A percentile compares a stretch with the other conserved stretches of the same genome.
Evolutionary conservation across 2,329 filamentous ascomycete genomes (phyloP).

Genomic region (Sporothrix mexicana): DNA sequence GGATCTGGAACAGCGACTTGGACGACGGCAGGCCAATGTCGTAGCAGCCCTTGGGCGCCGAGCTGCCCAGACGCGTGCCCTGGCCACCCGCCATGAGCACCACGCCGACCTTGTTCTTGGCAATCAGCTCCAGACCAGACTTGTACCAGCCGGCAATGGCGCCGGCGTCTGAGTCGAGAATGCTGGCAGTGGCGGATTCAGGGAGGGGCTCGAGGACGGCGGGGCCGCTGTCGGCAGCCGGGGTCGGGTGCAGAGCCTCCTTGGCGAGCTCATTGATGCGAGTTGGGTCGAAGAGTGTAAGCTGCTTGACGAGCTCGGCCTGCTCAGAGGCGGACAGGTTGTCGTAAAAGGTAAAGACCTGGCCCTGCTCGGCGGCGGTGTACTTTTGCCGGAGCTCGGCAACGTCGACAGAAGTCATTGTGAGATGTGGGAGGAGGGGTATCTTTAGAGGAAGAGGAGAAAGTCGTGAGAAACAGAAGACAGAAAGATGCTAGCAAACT

Average conservation of each 20-base stretch:
- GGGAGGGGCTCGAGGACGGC: conserved; percentile 82
- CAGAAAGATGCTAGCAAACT: background rate
- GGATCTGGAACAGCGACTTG: conserved; percentile 97
- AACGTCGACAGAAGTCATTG: conserved; percentile 51
- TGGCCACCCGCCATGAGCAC: conserved; percentile 98
- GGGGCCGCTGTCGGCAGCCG: conserved; percentile 63
- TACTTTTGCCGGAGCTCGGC: conserved; percentile 74
- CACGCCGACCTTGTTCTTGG: conserved; percentile 78
- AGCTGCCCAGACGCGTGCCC: conserved; percentile 91
- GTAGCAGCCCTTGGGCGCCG: conserved; percentile 95
- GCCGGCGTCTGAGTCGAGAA: conserved; percentile 82
- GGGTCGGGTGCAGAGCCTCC: conserved; percentile 75
- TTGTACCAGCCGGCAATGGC: conserved; percentile 87
- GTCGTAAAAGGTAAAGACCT: conserved; percentile 89
- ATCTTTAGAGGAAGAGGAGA: background rate
- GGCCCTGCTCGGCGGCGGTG: conserved; percentile 74
- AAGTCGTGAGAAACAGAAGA: background rate
- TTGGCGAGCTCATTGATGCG: conserved; percentile 88
- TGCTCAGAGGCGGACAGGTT: conserved; percentile 75
- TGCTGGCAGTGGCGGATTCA: conserved; percentile 82
- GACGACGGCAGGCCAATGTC: conserved; percentile 91
- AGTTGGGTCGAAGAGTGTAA: conserved; percentile 79
- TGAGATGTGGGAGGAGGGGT: background rate
- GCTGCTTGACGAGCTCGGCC: conserved; percentile 78
- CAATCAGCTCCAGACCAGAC: conserved; percentile 78